Evolutionary conservation across 768 basidiomycete genomes (phyloP).

Genomic region (Suillus decipiens): DNA sequence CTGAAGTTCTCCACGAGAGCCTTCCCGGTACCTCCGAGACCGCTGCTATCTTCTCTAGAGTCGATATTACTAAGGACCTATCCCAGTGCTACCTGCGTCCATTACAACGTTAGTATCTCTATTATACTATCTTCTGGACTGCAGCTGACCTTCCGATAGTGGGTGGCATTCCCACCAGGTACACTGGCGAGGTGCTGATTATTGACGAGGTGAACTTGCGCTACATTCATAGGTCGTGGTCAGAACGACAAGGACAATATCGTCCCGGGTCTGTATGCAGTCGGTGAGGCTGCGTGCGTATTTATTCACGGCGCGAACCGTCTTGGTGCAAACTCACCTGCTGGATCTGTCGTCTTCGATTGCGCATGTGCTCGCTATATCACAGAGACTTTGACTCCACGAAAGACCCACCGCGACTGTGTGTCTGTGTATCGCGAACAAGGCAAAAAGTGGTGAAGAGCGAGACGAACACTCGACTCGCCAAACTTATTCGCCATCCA

Average conservation of each 20-base stretch:
- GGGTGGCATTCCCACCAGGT: constrained; percentile 99
- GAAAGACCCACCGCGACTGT: constrained; percentile 91
- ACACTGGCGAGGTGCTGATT: constrained; percentile 96
- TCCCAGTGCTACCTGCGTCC: constrained; percentile 98
- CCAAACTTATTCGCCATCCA: no score
- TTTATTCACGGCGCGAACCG: constrained; percentile 99
- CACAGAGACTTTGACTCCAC: constrained; percentile 84
- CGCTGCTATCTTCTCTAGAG: constrained; percentile 97
- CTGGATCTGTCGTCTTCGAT: constrained; percentile 99
- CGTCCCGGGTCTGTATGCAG: constrained; percentile 96
- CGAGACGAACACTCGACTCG: no score
- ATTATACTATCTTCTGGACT: not conserved
- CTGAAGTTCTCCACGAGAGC: constrained; percentile 94
- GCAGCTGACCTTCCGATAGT: constrained; percentile 48
- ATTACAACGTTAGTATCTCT: constrained; percentile 83
- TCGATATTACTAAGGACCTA: constrained; percentile 99
- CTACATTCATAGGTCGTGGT: constrained; percentile 3
- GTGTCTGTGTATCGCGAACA: no score
- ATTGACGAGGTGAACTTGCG: constrained; percentile 53
- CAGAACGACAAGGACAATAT: constrained; percentile 86
- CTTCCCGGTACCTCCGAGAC: constrained; percentile 99
- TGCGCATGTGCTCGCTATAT: constrained; percentile 99
- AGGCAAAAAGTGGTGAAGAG: no score
- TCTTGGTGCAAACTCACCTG: constrained; percentile 97
- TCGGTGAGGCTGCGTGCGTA: constrained; percentile 98